phyloP scores from a whole-genome alignment of 164 flowering plant genomes.

The Umbilicus rupestris region DNA sequence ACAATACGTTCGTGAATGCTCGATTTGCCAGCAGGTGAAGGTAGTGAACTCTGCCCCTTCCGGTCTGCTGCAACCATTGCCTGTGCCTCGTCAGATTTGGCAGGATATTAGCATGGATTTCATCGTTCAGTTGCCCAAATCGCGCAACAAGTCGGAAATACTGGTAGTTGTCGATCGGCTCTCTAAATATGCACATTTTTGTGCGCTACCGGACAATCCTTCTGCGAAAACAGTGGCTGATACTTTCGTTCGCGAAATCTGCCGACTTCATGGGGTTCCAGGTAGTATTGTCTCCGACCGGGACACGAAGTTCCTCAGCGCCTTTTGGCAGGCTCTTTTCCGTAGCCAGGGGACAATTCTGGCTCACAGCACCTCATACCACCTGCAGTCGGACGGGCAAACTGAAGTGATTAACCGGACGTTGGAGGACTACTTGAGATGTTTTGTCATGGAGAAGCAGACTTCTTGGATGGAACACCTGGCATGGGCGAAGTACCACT shows the following conservation, averaged over 20 bases:
- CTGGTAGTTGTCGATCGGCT: no score
- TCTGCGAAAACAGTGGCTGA: background rate
- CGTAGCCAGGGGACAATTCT: background rate
- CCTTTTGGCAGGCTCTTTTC: conserved; percentile 5
- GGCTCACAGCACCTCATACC: background rate
- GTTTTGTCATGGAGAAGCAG: background rate
- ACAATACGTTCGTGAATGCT: no score
- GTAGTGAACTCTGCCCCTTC: background rate
- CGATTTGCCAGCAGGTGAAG: background rate
- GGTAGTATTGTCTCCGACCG: background rate
- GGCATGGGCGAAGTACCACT: conserved; percentile 1
- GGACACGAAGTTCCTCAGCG: background rate
- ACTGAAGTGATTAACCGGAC: conserved; percentile 9
- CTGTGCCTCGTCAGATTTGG: background rate
- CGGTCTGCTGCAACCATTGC: background rate
- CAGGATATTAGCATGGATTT: background rate
- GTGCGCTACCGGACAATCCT: background rate
- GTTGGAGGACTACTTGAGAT: conserved; percentile 10
- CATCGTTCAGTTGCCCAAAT: no score
- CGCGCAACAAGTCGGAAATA: no score
- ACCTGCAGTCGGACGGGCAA: conserved; percentile 15
- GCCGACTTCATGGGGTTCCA: background rate
- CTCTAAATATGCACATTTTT: background rate
- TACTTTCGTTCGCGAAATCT: background rate
- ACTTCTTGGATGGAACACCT: background rate